Evolutionary conservation across 371 early-diverging fungal species (phyloP).

Genomic region (Mucor velutinosus): DNA sequence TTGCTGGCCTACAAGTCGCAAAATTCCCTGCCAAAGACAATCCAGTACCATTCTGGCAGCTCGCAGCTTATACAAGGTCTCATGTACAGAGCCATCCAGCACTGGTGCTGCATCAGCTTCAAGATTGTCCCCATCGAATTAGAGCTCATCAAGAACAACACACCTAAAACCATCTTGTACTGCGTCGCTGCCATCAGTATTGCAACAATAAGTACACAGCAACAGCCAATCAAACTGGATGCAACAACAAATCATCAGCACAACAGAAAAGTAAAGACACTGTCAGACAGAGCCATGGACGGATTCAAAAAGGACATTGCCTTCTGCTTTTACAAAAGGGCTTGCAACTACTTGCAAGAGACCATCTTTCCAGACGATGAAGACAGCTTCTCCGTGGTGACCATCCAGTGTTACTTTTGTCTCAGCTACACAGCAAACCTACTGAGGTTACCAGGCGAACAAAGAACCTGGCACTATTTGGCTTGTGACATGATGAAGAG

Average conservation of each 20-base stretch:
- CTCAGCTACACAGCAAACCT: constrained; percentile 28
- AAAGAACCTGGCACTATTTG: constrained; percentile 26
- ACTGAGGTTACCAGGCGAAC: constrained; percentile 19
- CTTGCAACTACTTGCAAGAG: constrained; percentile 9
- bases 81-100: constrained; percentile 20
- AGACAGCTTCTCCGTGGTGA: background rate
- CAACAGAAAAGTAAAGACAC: background rate
- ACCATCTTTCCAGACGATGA: constrained; percentile 13
- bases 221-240: background rate
- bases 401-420: constrained; percentile 27
- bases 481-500: constrained; percentile 22
- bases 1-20: constrained; percentile 7
- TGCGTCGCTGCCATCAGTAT: constrained; percentile 28
- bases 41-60: constrained; percentile 10
- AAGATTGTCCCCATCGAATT: constrained; percentile 26
- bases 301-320: constrained; percentile 20
- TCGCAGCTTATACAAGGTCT: constrained; percentile 16
- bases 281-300: background rate
- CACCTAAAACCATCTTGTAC: constrained; percentile 22
- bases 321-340: constrained; percentile 14
- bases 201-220: constrained; percentile 6
- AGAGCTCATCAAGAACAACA: constrained; percentile 11
- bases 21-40: constrained; percentile 11
- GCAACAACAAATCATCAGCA: background rate
- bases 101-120: constrained; percentile 34